phyloP scores from a whole-genome alignment of 805 yeast genomes.

The Candida nitratophila region DNA sequence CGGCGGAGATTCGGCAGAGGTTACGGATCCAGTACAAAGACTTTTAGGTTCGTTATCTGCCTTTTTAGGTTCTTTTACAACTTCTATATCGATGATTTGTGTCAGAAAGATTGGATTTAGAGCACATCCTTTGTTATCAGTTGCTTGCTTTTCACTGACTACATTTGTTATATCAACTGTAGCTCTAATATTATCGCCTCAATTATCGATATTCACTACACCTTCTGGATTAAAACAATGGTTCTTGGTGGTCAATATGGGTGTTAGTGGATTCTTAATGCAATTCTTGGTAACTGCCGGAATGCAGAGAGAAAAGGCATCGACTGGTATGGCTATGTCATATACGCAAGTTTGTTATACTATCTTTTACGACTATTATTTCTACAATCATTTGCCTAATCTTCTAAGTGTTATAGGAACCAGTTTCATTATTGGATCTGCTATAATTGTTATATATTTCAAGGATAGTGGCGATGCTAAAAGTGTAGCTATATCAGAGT shows the following conservation, averaged over 20 bases:
- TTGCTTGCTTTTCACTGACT: slow-evolving; percentile 64
- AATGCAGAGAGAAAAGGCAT: slow-evolving; percentile 72
- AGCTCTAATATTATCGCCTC: slow-evolving; percentile 50
- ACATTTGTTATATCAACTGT: slow-evolving; percentile 48
- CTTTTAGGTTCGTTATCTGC: slow-evolving; percentile 52
- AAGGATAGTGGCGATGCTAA: slow-evolving; percentile 19
- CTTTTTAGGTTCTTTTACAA: slow-evolving; percentile 60
- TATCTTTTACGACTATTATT: slow-evolving; percentile 59
- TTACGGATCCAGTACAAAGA: slow-evolving; percentile 23
- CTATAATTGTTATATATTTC: slow-evolving; percentile 48
- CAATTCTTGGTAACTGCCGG: slow-evolving; percentile 79
- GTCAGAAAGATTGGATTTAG: slow-evolving; percentile 68
- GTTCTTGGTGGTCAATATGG: slow-evolving; percentile 53
- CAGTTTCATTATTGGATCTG: slow-evolving; percentile 56
- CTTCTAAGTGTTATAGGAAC: slow-evolving; percentile 65
- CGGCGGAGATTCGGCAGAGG: background rate
- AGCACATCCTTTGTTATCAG: slow-evolving; percentile 78
- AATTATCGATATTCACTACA: slow-evolving; percentile 41
- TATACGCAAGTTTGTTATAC: slow-evolving; percentile 80
- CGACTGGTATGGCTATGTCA: slow-evolving; percentile 65
- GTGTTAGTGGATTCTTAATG: slow-evolving; percentile 75
- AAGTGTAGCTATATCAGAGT: no score
- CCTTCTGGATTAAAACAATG: slow-evolving; percentile 65
- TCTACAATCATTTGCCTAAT: slow-evolving; percentile 73
- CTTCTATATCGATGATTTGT: slow-evolving; percentile 60